phyloP scores from a whole-genome alignment of 2,329 filamentous ascomycete species.

The Ophiostoma triangulosporum region DNA sequence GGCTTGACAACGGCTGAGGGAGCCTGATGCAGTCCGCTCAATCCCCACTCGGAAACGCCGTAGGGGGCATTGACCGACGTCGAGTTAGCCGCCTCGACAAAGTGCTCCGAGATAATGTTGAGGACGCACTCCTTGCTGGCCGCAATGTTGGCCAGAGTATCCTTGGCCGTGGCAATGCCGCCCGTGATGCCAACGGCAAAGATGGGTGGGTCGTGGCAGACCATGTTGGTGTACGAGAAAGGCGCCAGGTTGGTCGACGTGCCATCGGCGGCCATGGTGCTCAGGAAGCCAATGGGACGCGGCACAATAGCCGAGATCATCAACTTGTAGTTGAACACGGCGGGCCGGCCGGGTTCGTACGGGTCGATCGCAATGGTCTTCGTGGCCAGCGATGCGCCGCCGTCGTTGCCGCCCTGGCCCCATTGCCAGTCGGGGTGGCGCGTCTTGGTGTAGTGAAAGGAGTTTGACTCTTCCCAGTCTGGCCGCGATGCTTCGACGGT shows the following conservation, averaged over 20 bases:
- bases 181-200: constrained; percentile 49
- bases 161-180: constrained; percentile 47
- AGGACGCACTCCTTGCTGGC: constrained; percentile 66
- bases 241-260: constrained; percentile 61
- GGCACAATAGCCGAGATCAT: constrained; percentile 74
- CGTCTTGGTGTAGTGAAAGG: constrained; percentile 48
- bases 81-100: constrained; percentile 78
- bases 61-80: constrained; percentile 65
- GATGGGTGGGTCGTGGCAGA: constrained; percentile 76
- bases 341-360: constrained; percentile 52
- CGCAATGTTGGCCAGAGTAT: constrained; percentile 61
- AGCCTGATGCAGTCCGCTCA: constrained; percentile 59
- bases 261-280: constrained; percentile 46
- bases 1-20: constrained; percentile 43
- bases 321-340: constrained; percentile 76
- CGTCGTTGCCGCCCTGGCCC: constrained; percentile 50
- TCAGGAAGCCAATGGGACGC: constrained; percentile 59
- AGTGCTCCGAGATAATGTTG: constrained; percentile 78
- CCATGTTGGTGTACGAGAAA: constrained; percentile 73
- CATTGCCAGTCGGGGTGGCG: constrained; percentile 50
- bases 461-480: constrained; percentile 31
- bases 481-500: constrained; percentile 52
- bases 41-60: constrained; percentile 64
- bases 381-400: constrained; percentile 22
- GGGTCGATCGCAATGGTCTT: constrained; percentile 70